These are phyloP conservation scores for Cladosporium sp. DNA, from an alignment of 2,329 filamentous ascomycete species.

Conservation along the genomic window DNA sequence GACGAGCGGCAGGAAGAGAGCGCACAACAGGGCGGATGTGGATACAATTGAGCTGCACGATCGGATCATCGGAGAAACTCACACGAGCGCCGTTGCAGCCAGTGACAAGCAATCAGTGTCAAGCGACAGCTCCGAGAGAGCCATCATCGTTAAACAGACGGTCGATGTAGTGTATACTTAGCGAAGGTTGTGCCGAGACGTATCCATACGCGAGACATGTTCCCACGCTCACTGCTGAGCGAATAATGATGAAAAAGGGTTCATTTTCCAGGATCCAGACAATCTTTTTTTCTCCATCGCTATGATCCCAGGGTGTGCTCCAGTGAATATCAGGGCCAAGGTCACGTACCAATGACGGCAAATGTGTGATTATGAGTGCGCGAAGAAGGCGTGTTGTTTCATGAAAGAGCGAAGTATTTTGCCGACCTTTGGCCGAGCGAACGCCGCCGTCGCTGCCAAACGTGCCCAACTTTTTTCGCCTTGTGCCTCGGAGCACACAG, in stretches of 20 bases:
- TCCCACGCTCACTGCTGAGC: not conserved
- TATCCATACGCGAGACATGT: not conserved
- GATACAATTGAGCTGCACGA: not conserved
- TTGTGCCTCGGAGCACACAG: conserved; percentile 6
- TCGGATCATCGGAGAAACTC: not conserved
- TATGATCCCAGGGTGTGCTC: not conserved
- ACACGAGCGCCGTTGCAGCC: not conserved
- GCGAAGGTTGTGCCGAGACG: not conserved
- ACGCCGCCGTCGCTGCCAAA: not conserved
- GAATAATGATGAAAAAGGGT: not conserved
- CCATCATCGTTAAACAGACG: conserved; percentile 16
- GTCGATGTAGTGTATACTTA: not conserved
- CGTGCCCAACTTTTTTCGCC: conserved; percentile 1
- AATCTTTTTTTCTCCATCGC: not conserved
- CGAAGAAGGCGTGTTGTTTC: not conserved
- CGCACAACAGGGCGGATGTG: not conserved
- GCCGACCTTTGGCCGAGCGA: conserved; percentile 4
- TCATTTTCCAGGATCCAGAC: not conserved
- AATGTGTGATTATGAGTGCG: not conserved
- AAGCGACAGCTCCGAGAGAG: conserved; percentile 13
- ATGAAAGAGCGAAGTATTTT: not conserved
- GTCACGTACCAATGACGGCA: not conserved
- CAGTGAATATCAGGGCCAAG: not conserved
- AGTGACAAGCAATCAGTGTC: not conserved
- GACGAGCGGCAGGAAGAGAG: not conserved